These are phyloP conservation scores for Penicillium sp. DNA, from an alignment of 2,329 filamentous ascomycete genomes.

Conservation along the genomic window DNA sequence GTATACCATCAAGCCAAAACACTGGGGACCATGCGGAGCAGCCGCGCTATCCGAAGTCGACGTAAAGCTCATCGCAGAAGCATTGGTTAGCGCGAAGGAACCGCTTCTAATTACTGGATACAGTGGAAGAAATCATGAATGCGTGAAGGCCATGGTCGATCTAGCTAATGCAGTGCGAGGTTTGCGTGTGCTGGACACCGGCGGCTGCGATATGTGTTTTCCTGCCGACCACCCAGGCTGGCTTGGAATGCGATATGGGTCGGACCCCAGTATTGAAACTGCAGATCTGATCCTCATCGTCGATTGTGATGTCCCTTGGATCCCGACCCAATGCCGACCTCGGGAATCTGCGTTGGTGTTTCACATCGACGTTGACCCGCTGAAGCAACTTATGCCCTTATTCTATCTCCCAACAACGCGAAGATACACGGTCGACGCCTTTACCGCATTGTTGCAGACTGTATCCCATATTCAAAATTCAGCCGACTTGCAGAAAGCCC, in stretches of 20 bases:
- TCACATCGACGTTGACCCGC: conserved; percentile 65
- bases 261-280: conserved; percentile 67
- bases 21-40: conserved; percentile 71
- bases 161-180: conserved; percentile 50
- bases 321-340: conserved; percentile 70
- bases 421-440: conserved; percentile 66
- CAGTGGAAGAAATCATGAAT: conserved; percentile 47
- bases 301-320: conserved; percentile 92
- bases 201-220: conserved; percentile 54
- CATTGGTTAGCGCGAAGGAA: conserved; percentile 48
- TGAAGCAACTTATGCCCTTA: conserved; percentile 72
- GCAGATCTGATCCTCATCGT: conserved; percentile 83
- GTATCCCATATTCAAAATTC: too few species aligned
- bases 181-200: conserved; percentile 53
- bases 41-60: conserved; percentile 57
- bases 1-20: conserved; percentile 68
- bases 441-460: conserved; percentile 66
- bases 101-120: conserved; percentile 54
- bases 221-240: conserved; percentile 53
- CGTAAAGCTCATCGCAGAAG: conserved; percentile 44
- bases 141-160: conserved; percentile 46
- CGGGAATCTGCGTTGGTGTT: conserved; percentile 57
- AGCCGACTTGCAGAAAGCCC: too few species aligned
- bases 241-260: conserved; percentile 69
- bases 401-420: conserved; percentile 67